Conservation (phyloP, 306 rosid species). For the Inga laurina region DNA sequence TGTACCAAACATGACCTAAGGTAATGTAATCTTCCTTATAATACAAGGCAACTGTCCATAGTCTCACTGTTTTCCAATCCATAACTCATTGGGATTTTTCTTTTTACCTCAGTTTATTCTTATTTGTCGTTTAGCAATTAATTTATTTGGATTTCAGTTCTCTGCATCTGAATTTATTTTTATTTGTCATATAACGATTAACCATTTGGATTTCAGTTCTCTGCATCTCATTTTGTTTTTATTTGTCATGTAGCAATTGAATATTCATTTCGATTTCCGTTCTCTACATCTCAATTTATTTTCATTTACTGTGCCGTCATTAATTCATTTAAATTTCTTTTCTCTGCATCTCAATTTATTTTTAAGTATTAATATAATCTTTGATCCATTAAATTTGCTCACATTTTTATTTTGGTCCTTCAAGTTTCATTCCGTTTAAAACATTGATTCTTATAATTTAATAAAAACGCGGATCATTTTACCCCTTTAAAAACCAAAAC, state of each 20-base stretch:
- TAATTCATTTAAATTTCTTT: too few species aligned
- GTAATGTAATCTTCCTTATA: neutral
- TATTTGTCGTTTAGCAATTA: neutral
- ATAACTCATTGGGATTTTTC: neutral
- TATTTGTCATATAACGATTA: neutral
- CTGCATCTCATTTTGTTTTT: neutral
- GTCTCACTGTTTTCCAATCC: neutral
- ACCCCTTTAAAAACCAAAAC: too few species aligned
- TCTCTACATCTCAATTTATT: neutral
- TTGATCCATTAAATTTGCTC: too few species aligned
- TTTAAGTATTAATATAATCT: too few species aligned
- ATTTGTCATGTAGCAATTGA: neutral
- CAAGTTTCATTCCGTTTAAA: too few species aligned
- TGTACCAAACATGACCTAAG: neutral
- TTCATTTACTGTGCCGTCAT: neutral
- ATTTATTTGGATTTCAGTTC: neutral
- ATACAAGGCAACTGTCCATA: too few species aligned
- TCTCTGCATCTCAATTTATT: neutral
- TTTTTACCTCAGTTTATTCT: neutral
- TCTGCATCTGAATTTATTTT: neutral
- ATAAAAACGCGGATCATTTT: too few species aligned
- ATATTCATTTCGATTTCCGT: too few species aligned
- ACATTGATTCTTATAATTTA: too few species aligned
- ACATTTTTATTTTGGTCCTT: too few species aligned
- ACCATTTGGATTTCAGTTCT: neutral